Percentiles rank a stretch among this genome's conserved stretches.
These are phyloP conservation scores for Fomitopsis palustris DNA, from an alignment of 1,284 basidiomycete species.

Conservation along the genomic window DNA sequence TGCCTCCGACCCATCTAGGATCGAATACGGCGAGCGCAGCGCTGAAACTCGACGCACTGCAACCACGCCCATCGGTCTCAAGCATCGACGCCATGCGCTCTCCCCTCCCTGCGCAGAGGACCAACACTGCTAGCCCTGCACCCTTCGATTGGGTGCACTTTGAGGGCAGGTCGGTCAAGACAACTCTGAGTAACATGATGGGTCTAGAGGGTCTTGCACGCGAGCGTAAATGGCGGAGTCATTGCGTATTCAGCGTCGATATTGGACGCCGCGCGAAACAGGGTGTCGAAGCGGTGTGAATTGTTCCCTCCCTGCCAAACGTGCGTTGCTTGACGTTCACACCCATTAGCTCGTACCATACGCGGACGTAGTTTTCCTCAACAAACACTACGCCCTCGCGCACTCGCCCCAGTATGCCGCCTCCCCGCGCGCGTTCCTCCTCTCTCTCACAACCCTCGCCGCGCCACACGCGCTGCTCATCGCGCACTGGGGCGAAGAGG, in stretches of 20 bases:
- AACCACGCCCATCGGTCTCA: constrained; percentile 10
- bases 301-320: constrained; percentile 10
- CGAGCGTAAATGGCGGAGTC: constrained; percentile 75
- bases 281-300: constrained; percentile 72
- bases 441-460: constrained; percentile 63
- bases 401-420: constrained; percentile 53
- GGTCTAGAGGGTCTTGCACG: constrained; percentile 75
- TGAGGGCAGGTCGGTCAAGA: constrained; percentile 71
- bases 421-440: constrained; percentile 69
- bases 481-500: constrained; percentile 71
- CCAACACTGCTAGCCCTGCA: constrained; percentile 55
- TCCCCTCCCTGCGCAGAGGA: constrained; percentile 28
- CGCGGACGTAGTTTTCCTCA: constrained; percentile 74
- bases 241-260: constrained; percentile 77
- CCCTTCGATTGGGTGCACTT: constrained; percentile 85
- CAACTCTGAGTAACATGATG: constrained; percentile 69
- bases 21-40: constrained; percentile 15
- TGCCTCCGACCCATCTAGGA: constrained; percentile 21
- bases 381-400: constrained; percentile 62
- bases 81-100: neutral
- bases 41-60: constrained; percentile 5
- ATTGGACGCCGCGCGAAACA: constrained; percentile 67
- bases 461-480: constrained; percentile 74
- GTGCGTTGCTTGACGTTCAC: neutral
- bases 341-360: constrained; percentile 63